A percentile compares a stretch with the other conserved stretches of the same genome.
Conservation (phyloP, 768 basidiomycete species). For the Naganishia randhawae region DNA sequence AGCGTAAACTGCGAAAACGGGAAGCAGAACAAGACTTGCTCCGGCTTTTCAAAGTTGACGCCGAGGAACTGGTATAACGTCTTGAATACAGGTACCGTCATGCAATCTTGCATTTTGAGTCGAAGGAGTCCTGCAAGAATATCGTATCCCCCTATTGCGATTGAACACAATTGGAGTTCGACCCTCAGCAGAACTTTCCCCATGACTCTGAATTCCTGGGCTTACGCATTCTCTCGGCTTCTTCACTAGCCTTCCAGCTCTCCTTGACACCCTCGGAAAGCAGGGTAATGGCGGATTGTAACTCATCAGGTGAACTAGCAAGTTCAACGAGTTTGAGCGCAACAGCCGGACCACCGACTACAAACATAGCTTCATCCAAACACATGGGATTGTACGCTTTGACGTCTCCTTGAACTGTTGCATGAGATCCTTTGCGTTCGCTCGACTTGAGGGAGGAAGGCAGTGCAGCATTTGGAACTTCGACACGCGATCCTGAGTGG, state of each 20-base stretch:
- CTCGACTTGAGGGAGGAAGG: constrained; percentile 37
- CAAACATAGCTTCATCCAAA: constrained; percentile 73
- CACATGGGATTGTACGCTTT: constrained; percentile 37
- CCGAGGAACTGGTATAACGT: constrained; percentile 81
- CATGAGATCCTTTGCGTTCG: constrained; percentile 35
- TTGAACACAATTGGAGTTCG: background rate
- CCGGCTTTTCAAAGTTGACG: constrained; percentile 72
- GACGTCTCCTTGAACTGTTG: constrained; percentile 36
- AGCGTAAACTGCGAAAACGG: background rate
- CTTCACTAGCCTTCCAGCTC: constrained; percentile 90
- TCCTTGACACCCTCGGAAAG: constrained; percentile 72
- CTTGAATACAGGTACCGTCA: constrained; percentile 77
- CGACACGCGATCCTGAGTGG: background rate
- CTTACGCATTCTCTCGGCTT: constrained; percentile 83
- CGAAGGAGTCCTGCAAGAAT: constrained; percentile 71
- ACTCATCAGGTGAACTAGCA: constrained; percentile 71
- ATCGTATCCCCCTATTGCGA: constrained; percentile 72
- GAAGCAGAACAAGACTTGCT: constrained; percentile 56
- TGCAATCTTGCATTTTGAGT: constrained; percentile 62
- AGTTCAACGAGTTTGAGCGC: constrained; percentile 70
- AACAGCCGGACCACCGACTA: constrained; percentile 75
- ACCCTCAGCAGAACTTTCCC: background rate
- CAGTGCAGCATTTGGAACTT: constrained; percentile 36
- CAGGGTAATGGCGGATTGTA: constrained; percentile 68
- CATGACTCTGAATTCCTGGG: constrained; percentile 25